Evolutionary conservation across 768 basidiomycete genomes (phyloP).

Genomic region (Pulveroboletus ravenelii): DNA sequence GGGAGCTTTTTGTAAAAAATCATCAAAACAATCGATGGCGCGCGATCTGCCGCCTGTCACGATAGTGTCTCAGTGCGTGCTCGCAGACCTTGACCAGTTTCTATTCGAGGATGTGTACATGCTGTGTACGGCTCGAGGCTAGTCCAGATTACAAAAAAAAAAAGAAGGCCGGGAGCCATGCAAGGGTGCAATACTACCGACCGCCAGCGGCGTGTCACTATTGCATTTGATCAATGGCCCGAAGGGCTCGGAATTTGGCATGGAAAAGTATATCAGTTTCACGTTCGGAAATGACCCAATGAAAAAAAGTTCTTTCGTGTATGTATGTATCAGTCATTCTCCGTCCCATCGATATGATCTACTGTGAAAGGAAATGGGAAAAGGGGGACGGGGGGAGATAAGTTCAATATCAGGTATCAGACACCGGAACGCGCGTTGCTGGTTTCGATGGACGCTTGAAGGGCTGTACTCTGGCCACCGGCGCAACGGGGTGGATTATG

Average conservation of each 20-base stretch:
- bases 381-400: no score
- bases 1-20: constrained; percentile 53
- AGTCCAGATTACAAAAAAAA: not conserved
- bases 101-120: not conserved
- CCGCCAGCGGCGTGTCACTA: not conserved
- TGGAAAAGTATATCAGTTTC: not conserved
- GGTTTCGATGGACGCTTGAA: not conserved
- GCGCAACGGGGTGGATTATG: not conserved
- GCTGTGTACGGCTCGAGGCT: not conserved
- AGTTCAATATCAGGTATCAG: not conserved
- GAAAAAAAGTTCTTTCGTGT: not conserved
- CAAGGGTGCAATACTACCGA: no score
- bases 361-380: not conserved
- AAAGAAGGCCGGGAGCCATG: not conserved
- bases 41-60: constrained; percentile 2
- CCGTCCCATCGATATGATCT: not conserved
- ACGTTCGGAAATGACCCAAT: not conserved
- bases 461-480: no score
- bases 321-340: not conserved
- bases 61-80: constrained; percentile 7
- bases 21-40: not conserved
- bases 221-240: not conserved
- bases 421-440: not conserved
- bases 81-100: not conserved
- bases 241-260: not conserved